Conservation (phyloP, 805 yeast species). For the Maudiozyma bulderi region DNA sequence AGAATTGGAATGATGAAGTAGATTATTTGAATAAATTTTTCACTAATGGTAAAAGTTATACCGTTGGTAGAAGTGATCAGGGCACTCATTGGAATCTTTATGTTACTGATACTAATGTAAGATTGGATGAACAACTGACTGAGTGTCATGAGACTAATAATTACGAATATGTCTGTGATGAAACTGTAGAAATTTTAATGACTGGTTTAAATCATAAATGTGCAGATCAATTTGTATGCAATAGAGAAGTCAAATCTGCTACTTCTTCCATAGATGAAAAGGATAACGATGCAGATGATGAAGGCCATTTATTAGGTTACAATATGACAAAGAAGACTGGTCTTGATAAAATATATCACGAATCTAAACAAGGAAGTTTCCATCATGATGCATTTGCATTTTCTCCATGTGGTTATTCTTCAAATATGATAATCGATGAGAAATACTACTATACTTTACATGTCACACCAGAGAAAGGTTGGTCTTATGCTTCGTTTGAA, state of each 20-base stretch:
- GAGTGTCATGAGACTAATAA: conserved; percentile 3
- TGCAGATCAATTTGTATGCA: conserved; percentile 51
- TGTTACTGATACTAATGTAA: conserved; percentile 40
- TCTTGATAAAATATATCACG: conserved; percentile 48
- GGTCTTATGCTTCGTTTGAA: conserved; percentile 95
- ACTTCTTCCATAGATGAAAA: conserved; percentile 3
- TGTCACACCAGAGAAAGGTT: conserved; percentile 87
- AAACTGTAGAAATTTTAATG: conserved; percentile 86
- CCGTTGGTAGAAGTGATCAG: conserved; percentile 70
- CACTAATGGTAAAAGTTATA: conserved; percentile 50
- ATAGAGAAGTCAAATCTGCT: conserved; percentile 26
- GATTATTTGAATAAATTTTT: conserved; percentile 58
- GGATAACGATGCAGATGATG: conserved; percentile 18
- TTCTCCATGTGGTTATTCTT: conserved; percentile 90
- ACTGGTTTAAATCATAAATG: conserved; percentile 57
- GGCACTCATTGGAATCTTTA: conserved; percentile 85
- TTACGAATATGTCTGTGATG: conserved; percentile 34
- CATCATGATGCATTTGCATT: conserved; percentile 82
- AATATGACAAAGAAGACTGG: conserved; percentile 55
- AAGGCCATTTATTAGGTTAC: conserved; percentile 74
- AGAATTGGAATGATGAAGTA: conserved; percentile 78
- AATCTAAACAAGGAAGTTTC: conserved; percentile 26
- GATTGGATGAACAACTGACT: not conserved
- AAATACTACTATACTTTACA: conserved; percentile 75
- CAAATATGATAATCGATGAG: conserved; percentile 63